These are phyloP conservation scores for Lactarius sp. DNA, from an alignment of 768 basidiomycete genomes.

Conservation along the genomic window DNA sequence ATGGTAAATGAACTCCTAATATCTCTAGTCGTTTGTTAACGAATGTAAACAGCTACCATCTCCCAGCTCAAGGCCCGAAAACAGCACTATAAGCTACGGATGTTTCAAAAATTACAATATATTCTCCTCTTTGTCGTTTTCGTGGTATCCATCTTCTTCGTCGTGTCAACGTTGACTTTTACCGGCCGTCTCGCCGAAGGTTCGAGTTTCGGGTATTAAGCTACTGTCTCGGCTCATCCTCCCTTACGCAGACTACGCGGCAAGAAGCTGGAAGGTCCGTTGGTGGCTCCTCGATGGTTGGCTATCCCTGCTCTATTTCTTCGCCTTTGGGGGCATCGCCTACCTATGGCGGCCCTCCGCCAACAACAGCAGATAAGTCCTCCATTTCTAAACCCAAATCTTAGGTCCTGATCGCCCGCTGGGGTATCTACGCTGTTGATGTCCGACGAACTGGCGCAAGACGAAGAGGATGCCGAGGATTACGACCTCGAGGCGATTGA, in stretches of 20 bases:
- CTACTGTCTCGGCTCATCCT: background rate
- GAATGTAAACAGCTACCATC: constrained; percentile 66
- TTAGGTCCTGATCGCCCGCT: constrained; percentile 25
- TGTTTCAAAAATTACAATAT: constrained; percentile 85
- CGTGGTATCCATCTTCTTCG: constrained; percentile 84
- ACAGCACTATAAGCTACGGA: constrained; percentile 77
- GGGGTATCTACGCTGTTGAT: constrained; percentile 70
- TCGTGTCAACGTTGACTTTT: constrained; percentile 87
- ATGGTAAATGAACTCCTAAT: constrained; percentile 44
- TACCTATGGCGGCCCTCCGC: constrained; percentile 93
- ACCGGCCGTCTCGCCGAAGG: constrained; percentile 90
- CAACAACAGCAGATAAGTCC: constrained; percentile 78
- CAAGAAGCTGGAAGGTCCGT: constrained; percentile 81
- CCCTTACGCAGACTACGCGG: constrained; percentile 70
- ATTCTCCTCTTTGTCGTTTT: constrained; percentile 80
- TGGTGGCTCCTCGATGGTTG: constrained; percentile 99
- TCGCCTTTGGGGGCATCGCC: constrained; percentile 72
- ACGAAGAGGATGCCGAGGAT: constrained; percentile 90
- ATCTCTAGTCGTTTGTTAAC: constrained; percentile 1
- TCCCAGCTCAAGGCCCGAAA: constrained; percentile 79
- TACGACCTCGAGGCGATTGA: constrained; percentile 81
- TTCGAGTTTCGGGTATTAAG: constrained; percentile 30
- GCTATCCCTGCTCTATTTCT: constrained; percentile 82
- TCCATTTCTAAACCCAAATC: background rate
- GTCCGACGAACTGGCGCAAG: constrained; percentile 95